Base-by-base conservation (phyloP, 257 asterid genomes). In the Ballota nigra region DNA sequence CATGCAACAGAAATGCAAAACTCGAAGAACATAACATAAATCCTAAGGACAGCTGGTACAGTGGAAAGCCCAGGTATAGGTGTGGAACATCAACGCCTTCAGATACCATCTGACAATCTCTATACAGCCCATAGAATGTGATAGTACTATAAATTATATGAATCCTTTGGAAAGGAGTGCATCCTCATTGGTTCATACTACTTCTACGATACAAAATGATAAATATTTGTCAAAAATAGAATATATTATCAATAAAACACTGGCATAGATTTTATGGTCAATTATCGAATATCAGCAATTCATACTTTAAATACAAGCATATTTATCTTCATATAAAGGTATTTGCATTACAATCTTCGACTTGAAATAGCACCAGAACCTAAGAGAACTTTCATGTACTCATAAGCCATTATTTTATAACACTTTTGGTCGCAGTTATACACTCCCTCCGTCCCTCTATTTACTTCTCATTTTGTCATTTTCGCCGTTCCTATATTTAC, bases 381-480 rank as follows among this genome's bases (percentile, higher is more conserved):
- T 40, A 72, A 67, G 60, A 73, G 52, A 31, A 43, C 59, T 45
- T 67, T 49, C 34, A 31, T 18, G 43, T 18, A 57, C 15, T 28
- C 57, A 66, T 47, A 59, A 28, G 60, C 43, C 77, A 70, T 57
- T 12, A 66, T 22, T 3, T 19, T 69, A 43, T 43, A 68, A 72
- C n/a, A 26, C 63, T 8, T 24, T 47, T n/a, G 41, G 31, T 16
- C 41, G 28, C 26, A 26, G 29, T n/a, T n/a, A n/a, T n/a, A n/a
- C n/a, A 31, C 36, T 31, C 36, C 36, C 36, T 31, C 31, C 31
- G 31, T 28, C 31, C 31, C 31, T 1, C 3, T 2, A 28, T 1
- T 28, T 1, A 1, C 31, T 28, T 28, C 31, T 1, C 4, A 28
- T 4, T 28, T 28, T 28, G 31, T 28, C n/a, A n/a, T n/a, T n/a